A percentile compares a stretch with the other conserved stretches of the same genome.
Conservation (phyloP, 2,329 filamentous ascomycete species). For the Aspergillus transmontanensis region DNA sequence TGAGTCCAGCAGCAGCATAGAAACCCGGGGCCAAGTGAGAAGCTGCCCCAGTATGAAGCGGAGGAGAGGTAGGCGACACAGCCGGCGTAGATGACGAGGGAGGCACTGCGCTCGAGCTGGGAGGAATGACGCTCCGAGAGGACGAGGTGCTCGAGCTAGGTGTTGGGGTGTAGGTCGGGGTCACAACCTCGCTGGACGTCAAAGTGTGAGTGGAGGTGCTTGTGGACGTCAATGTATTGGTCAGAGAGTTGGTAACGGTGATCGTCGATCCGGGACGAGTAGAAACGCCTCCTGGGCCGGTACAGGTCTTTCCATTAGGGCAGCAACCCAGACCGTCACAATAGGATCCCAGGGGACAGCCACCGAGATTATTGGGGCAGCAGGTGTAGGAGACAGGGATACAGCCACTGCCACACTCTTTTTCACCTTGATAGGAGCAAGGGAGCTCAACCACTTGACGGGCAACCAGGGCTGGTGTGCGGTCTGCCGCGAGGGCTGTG, state of each 20-base stretch:
- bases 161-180: neutral
- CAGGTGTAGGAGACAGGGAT: slow-evolving; percentile 10
- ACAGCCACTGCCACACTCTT: neutral
- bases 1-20: slow-evolving; percentile 8
- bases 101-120: neutral
- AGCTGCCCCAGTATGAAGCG: slow-evolving; percentile 7
- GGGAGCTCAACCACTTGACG: neutral
- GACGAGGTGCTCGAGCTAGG: neutral
- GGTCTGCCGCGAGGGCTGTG: neutral
- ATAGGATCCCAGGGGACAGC: slow-evolving; percentile 8
- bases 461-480: neutral
- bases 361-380: neutral
- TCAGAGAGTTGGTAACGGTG: slow-evolving; percentile 4
- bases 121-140: neutral
- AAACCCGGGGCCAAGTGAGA: slow-evolving; percentile 2
- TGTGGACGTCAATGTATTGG: slow-evolving; percentile 3
- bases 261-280: slow-evolving; percentile 4
- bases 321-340: slow-evolving; percentile 8
- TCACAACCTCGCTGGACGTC: neutral
- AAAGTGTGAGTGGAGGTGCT: neutral
- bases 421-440: slow-evolving; percentile 1
- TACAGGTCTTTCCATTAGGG: slow-evolving; percentile 7
- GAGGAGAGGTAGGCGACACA: neutral
- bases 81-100: neutral
- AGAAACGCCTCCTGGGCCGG: neutral